A percentile compares a stretch with the other conserved stretches of the same genome.
phyloP scores from a whole-genome alignment of 75 land plant species.

The Cryptomeria japonica region DNA sequence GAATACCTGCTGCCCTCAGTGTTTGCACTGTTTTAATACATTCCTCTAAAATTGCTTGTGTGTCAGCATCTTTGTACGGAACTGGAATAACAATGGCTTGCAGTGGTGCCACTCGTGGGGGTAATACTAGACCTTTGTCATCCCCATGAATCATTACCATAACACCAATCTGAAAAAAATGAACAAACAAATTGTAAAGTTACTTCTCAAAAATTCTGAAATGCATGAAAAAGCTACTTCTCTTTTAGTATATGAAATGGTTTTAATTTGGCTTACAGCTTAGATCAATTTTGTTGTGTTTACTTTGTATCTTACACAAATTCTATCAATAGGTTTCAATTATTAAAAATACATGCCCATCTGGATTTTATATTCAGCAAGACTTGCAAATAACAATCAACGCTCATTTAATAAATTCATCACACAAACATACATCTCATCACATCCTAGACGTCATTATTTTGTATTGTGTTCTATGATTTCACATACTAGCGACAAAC shows the following conservation, averaged over 20 bases:
- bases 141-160: constrained; percentile 99
- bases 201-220: neutral
- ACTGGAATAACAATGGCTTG: constrained; percentile 92
- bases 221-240: neutral
- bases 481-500: neutral
- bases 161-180: constrained; percentile 87
- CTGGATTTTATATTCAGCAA: neutral
- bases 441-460: neutral
- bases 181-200: neutral
- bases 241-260: constrained; percentile 6
- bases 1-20: constrained; percentile 62
- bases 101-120: constrained; percentile 88
- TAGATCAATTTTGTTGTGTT: neutral
- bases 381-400: neutral
- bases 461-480: neutral
- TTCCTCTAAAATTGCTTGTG: constrained; percentile 64
- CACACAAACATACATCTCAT: neutral
- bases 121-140: constrained; percentile 95
- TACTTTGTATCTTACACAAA: neutral
- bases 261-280: neutral
- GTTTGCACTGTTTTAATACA: constrained; percentile 57
- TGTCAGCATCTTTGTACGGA: constrained; percentile 83
- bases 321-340: neutral
- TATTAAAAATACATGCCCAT: neutral
- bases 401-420: neutral